Evolutionary conservation across 768 basidiomycete genomes (phyloP), one percentile per base, ranked within the genome.

Genomic region (Leucogyrophana mollusca): DNA sequence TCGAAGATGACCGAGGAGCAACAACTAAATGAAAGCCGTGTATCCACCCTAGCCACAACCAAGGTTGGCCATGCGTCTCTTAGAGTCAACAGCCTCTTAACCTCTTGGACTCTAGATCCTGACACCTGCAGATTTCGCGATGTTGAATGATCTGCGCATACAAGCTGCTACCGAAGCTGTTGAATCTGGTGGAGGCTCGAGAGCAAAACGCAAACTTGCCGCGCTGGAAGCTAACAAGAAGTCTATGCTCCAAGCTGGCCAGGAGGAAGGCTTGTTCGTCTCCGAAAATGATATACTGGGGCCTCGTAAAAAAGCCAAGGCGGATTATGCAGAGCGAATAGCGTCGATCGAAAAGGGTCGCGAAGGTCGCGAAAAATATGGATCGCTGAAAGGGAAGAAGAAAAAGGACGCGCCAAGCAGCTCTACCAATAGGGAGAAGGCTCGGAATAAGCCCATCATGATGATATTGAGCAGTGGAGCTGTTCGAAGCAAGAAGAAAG

Each of bases 91-190:
- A 30, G 27, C 13, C 13, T 30, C 13, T 30, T 30, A 13, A 16
- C 22, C 9, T n/a, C 34, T 10, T 11, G n/a, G n/a, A n/a, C n/a
- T 27, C 18, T 54, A 96, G 93, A 98, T 99, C 57, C 80, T 98
- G 34, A 98, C 96, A 0, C 96, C 96, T 0, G 94, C 94, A 23
- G 96, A 99, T 65, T 99, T 97, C 61, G 89, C 89, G 0, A 66
- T 96, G 42, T 75, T 98, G 43, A 89, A 90, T 59, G 91, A 96
- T 55, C 82, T 98, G 16, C 84, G 87, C 2, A 76, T 91, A 40
- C 77, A 91, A 67, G 90, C 86, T 0, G 90, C 89, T 14, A 70
- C 76, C 13, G 77, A 82, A 47, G 82, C 81, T 1, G 83, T 88
- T 5, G 82, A 90, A 59, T 66, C 66, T 18, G 82, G 83, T 2